These are phyloP conservation scores for Seminavis robusta DNA, from an alignment of 108 stramenopile species.

Conservation along the genomic window DNA sequence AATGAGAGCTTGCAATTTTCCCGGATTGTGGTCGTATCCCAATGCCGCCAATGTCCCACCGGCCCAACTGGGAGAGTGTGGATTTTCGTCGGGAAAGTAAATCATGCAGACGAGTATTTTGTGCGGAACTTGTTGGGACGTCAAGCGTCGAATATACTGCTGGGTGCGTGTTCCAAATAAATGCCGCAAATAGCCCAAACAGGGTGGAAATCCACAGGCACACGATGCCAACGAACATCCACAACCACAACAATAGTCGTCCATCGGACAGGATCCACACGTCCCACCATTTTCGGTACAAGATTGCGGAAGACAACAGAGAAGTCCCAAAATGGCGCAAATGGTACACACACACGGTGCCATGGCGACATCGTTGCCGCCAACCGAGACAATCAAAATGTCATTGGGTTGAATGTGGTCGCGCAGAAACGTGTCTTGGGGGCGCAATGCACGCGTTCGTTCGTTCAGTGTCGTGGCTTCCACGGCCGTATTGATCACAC, in stretches of 20 bases:
- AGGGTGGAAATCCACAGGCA: constrained; percentile 47
- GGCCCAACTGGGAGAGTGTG: constrained; percentile 73
- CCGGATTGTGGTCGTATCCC: constrained; percentile 75
- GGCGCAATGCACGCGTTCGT: constrained; percentile 35
- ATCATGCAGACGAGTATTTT: constrained; percentile 88
- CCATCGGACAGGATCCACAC: constrained; percentile 28
- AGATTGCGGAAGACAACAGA: constrained; percentile 41
- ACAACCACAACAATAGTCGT: constrained; percentile 80
- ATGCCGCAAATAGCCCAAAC: constrained; percentile 81
- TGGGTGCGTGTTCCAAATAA: constrained; percentile 75
- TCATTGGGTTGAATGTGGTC: constrained; percentile 71
- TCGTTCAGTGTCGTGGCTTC: constrained; percentile 81
- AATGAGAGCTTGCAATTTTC: constrained; percentile 67
- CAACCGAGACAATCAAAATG: constrained; percentile 73
- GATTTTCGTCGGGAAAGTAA: constrained; percentile 81
- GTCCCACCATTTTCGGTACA: constrained; percentile 46
- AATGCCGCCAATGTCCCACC: constrained; percentile 60
- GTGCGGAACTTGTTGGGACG: constrained; percentile 69
- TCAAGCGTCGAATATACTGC: constrained; percentile 67
- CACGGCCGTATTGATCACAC: constrained; percentile 77
- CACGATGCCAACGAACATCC: constrained; percentile 50
- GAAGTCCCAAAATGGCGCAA: constrained; percentile 42
- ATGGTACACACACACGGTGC: constrained; percentile 76
- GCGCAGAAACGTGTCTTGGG: constrained; percentile 78
- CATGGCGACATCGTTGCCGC: constrained; percentile 89